Evolutionary conservation across 768 basidiomycete species (phyloP).

Genomic region (Mrakia frigida): DNA sequence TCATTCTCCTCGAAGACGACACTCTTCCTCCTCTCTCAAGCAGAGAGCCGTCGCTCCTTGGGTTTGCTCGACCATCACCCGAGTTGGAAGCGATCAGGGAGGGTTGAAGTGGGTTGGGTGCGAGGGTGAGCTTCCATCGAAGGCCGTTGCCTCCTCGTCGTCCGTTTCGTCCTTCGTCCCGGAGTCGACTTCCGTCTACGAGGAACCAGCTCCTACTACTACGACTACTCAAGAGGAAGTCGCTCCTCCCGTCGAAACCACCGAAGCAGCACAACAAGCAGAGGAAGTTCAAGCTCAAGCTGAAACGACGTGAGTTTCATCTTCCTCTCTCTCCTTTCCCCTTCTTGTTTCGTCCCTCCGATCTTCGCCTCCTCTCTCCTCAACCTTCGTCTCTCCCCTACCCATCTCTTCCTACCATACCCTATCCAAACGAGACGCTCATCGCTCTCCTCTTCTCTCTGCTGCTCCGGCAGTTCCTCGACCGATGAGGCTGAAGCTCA

Average conservation of each 20-base stretch:
- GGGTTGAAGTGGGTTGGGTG: not conserved
- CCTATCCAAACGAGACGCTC: too few relatives aligned
- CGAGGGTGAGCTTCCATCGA: not conserved
- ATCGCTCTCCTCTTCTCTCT: too few relatives aligned
- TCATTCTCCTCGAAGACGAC: not conserved
- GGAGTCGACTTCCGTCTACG: not conserved
- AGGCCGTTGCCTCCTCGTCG: not conserved
- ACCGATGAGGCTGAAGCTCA: not conserved
- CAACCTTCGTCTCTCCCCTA: not conserved
- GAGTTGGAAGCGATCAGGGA: not conserved
- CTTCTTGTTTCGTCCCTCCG: not conserved
- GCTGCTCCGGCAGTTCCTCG: not conserved
- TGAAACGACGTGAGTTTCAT: not conserved
- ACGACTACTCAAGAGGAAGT: not conserved
- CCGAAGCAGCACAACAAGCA: not conserved
- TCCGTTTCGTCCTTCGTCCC: not conserved
- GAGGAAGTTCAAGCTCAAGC: too few relatives aligned
- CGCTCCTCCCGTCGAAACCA: not conserved
- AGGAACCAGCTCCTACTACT: constrained; percentile 4
- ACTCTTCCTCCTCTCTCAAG: not conserved
- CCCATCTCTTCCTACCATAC: too few relatives aligned
- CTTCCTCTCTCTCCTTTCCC: not conserved
- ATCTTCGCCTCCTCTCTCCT: not conserved
- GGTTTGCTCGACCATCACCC: not conserved
- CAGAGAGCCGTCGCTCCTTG: not conserved